Base-by-base conservation (phyloP, 83 land plant species). In the Thuja plicata region DNA sequence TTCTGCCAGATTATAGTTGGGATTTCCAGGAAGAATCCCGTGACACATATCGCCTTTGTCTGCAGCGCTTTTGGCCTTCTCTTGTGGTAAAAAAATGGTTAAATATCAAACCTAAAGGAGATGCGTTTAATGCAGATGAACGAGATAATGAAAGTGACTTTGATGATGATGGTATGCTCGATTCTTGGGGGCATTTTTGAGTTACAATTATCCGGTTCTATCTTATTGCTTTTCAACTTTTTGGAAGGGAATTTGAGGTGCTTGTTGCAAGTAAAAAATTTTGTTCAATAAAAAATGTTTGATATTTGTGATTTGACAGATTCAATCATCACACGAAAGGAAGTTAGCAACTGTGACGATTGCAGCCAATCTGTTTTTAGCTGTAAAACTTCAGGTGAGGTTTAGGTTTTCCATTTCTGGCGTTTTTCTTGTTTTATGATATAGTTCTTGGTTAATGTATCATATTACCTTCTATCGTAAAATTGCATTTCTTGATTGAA, bases 61-160 rank as follows among this genome's bases (percentile, higher is more conserved):
- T 79, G 57, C 96, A 96, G 98, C 86, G 87, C 19, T 91, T 92
- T 73, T 96, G 98, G 98, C 94, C 95, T 17, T 84, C 90, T 48
- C 55, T 95, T 40, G 89, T 96, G 16, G 74, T 96, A 85, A 92
- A 92, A 81, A 96, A 96, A 90, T 96, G 94, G 95, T 89, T 96
- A 76, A 96, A 96, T 89, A 91, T 93, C 84, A 85, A 82, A 57
- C 54, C 90, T 32, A 90, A 86, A 41, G 92, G 89, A 17, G 92
- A 94, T 8, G 98, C 94, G 70, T 96, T 90, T 91, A 93, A 94
- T 80, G 95, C 96, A 13, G 97, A 96, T 87, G 94, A 92, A 16
- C 88, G 87, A 3, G 94, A 92, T 16, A 90, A 60, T 52, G 91
- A 92, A 35, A 45, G 81, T 27, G 93, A 90, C 40, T 30, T 41